Base-by-base conservation (phyloP, 208 protist species). In the Wallacemonas sp. region DNA sequence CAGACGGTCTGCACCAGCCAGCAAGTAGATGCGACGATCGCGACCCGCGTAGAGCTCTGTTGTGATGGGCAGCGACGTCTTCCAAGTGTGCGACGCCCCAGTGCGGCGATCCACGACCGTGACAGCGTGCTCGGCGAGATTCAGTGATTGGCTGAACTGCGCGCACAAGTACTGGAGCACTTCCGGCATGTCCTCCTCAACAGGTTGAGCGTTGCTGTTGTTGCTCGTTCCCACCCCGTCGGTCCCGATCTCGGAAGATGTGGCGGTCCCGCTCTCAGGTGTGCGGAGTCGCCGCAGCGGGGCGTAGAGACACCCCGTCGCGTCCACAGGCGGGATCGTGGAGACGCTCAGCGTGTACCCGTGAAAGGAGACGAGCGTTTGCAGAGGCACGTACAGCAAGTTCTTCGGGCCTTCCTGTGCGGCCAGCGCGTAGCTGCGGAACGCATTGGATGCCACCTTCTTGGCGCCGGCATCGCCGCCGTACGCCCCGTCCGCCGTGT, bases 1-100 rank as follows among this genome's bases (percentile, higher is more conserved):
- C 4, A 95, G 58, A 24, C 80, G 81, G 1, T 56, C 56, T 0
- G 64, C 65, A 27, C 52, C 52, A 3, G 77, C 76, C 6, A 91
- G 26, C 1, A 94, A 52, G 54, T 96, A 96, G 0, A 96, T 54
- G 2, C 90, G 81, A 9, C 81, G 70, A 32, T 96, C 90, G 0
- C 58, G 41, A 8, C 86, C 86, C 14, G 65, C 74, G 34, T 87
- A 80, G 14, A 87, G 58, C 63, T 76, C 41, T 17, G 68, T 43
- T 34, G 61, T 69, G 19, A 66, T 27, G 16, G 74, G 54, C 5
- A 81, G 46, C 11, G 57, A 19, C 12, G 70, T 67, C 34, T 23
- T 43, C 33, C 57, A 26, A 2, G 61, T n/a, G 27, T 41, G n/a
- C 43, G 24, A n/a, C 23, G 62, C 66, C 23, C 41, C 62, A 26